Base-by-base conservation (phyloP, 129 eudicot genomes). In the Heracleum sosnowskyi region DNA sequence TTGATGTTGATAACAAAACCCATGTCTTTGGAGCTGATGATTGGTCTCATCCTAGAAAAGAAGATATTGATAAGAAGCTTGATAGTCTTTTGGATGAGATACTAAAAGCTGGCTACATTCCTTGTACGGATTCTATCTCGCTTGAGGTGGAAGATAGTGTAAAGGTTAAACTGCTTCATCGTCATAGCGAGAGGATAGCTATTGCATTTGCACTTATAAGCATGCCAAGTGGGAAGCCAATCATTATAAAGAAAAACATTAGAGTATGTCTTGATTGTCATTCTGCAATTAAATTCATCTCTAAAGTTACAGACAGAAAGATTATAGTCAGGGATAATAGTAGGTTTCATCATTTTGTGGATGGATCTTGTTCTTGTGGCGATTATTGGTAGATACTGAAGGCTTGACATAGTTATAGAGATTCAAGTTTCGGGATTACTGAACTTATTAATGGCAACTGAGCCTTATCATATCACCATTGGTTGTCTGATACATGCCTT, bases 181-280 rank as follows among this genome's bases (percentile, higher is more conserved):
- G 60, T 24, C 90, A 87, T 62, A 84, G 90, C 31, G 90, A 87
- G 74, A 84, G 87, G 74, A 84, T 84, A 71, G 90, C 88, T n/a
- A 80, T 87, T 11, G 88, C 90, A 20, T 87, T 84, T 71, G 86
- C 90, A 2, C 83, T 87, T 51, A 36, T 84, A 60, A 55, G 81
- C 40, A 35, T 84, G 81, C 84, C 84, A 11, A 26, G 68, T 57
- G 80, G 83, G 79, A 87, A 82, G 81, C 88, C 86, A 40, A 82
- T 87, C 51, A 87, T 84, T 63, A 79, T 87, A 44, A 84, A 82
- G 79, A 84, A 87, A 73, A 87, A 87, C 28, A 57, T 87, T 34
- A 87, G 86, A 64, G 86, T 87, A 26, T 87, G 90, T 75, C 78
- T 64, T 13, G 90, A 87, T 78, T 87, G 90, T 34, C 90, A 87